Evolutionary conservation across 208 protist species (phyloP), one percentile per base, ranked within the genome.

Genomic region (Blastocrithidia nonstop): DNA sequence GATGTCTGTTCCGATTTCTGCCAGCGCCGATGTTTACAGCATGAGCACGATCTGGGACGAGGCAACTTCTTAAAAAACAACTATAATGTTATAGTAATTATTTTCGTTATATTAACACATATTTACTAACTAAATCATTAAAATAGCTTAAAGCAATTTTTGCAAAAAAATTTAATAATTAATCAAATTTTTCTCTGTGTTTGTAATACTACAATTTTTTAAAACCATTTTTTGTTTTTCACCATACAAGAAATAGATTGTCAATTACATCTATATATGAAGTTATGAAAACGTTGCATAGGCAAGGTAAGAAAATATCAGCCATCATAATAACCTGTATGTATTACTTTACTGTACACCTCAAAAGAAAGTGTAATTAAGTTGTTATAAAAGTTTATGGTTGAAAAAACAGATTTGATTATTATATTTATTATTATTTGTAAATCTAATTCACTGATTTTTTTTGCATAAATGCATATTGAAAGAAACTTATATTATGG

Each of bases 21-120:
- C 60, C 11, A n/a, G n/a, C 13, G 48, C 57, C n/a, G 51, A 50
- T 1, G 49, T 71, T 19, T 71, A 50, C 38, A 50, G 58, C 33
- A 61, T 71, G 53, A 45, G 32, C 38, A 54, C 50, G 8, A 50
- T 54, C 20, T 71, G 59, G 45, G n/a, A n/a, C n/a, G 44, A 47
- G 1, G 23, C 41, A 0, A 35, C 21, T 11, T 20, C 16, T 22
- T 37, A 17, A 17, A 17, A 49, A 0, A 44, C 29, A 16, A 37
- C 40, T 21, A 45, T 41, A 50, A 35, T 50, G 54, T 54, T 42
- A 65, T 53, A 1, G 46, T 65, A 50, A 49, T 23, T 19, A 42
- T 54, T 24, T 59, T 66, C 56, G 26, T 40, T 27, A 31, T 70
- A 3, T 32, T 71, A 15, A 37, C n/a, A 28, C 4, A 47, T n/a